Evolutionary conservation across 371 early-diverging fungal species (phyloP), one percentile per base, ranked within the genome.

Genomic region (Rhizopus sp.): DNA sequence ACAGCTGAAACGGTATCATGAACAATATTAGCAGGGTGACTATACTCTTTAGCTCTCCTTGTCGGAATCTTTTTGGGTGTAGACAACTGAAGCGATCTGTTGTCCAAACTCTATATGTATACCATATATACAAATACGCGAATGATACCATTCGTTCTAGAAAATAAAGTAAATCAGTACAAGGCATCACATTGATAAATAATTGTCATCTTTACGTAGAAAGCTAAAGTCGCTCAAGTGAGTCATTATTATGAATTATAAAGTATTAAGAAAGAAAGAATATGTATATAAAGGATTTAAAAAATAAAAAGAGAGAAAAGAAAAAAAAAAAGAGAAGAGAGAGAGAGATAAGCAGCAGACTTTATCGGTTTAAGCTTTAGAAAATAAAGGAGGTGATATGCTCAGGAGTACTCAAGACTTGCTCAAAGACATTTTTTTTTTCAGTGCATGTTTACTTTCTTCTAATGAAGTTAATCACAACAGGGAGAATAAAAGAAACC

Each of bases 201-300:
- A 23, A 2, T 23, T 23, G 2, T 23, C 23, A 23, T 23, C 7
- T 55, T 55, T 55, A 55, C 55, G 55, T 54, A 77, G 47, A 61
- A 77, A 78, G 57, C 75, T 75, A 39, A 63, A 78, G 42, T 78
- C 78, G 44, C 73, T 73, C 35, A 77, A 64, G 64, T 77, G 78
- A 16, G 78, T 77, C 78, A 77, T 76, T 40, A 1, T 41, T 13
- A 37, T n/a, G 23, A 45, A 32, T 15, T 15, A 34, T n/a, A 9
- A 32, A 32, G 34, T 15, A 34, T 15, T 12, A 16, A 47, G 13
- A 13, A 31, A 32, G n/a, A 48, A 31, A 39, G 38, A 53, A 16
- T 23, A 23, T 23, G 2, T 23, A 23, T 23, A 23, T 8, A 55
- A 34, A 55, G 37, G 7, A 15, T 15, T 50, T n/a, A 9, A 44